Base-by-base conservation (phyloP, 768 basidiomycete species). In the Hygrophoropsis aurantiaca region DNA sequence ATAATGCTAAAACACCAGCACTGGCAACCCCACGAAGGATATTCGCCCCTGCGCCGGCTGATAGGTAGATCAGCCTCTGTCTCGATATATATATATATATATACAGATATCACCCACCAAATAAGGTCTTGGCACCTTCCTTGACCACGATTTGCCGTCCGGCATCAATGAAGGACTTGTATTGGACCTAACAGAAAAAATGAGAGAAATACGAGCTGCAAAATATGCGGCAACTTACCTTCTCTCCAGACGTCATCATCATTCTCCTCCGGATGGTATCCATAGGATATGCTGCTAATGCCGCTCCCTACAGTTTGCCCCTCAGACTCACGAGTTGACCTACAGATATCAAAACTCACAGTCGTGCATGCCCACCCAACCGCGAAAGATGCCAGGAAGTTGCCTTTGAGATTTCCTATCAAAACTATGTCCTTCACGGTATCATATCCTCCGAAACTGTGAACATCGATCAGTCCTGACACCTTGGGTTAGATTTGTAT, bases 31-130 rank as follows among this genome's bases (percentile, higher is more conserved):
- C 79, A 63, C 82, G 80, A 57, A 83, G 44, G 40, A 73, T 69
- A 59, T 79, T 78, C 48, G 76, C 78, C 54, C 78, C 80, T 47
- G 78, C 80, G 57, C 82, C 80, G 65, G 79, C 81, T 80, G 76
- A 73, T 58, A 75, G 67, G 24, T 70, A 73, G 56, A 62, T 19
- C 20, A 33, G 11, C 39, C 40, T 37, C 13, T 5, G 41, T 56
- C 9, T 49, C 40, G 21, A 4, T 33, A n/a, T 2, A 10, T 18
- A 16, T 3, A 19, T 11, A 26, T 37, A 6, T 16, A 7, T 20
- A 32, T 8, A 39, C 37, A 13, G 16, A 27, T 19, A 18, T 13
- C 18, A 54, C 71, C 7, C 48, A 70, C 67, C 65, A 51, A 74
- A 73, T 25, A 74, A 54, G 0, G 71, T 55, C 42, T 58, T 68